Evolutionary conservation across 305 asterid species (phyloP).

Genomic region (Solanum hybrid): DNA sequence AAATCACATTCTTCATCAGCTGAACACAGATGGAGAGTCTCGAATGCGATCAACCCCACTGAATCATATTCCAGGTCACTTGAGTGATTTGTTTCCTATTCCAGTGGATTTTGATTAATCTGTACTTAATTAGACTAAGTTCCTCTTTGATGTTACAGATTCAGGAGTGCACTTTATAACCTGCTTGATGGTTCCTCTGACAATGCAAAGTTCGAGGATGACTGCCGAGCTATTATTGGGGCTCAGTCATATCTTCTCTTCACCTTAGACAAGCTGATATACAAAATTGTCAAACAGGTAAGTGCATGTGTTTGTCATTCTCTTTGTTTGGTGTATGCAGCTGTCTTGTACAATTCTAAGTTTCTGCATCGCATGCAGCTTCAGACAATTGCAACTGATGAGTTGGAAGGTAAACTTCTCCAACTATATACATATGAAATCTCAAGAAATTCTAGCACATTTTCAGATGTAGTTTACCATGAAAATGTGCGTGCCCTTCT

Average conservation of each 20-base stretch:
- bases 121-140: neutral
- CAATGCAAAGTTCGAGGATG: constrained; percentile 86
- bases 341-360: neutral
- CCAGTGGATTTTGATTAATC: neutral
- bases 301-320: neutral
- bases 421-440: constrained; percentile 75
- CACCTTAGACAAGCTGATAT: constrained; percentile 93
- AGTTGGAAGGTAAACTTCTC: constrained; percentile 65
- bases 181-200: constrained; percentile 82
- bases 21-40: constrained; percentile 68
- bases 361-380: constrained; percentile 34
- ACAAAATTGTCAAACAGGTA: constrained; percentile 87
- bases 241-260: constrained; percentile 82
- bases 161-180: constrained; percentile 66
- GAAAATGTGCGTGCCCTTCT: constrained; percentile 65
- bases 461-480: constrained; percentile 56
- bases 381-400: constrained; percentile 64
- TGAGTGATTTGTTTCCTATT: constrained; percentile 2
- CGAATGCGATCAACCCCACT: constrained; percentile 36
- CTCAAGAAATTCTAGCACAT: constrained; percentile 48
- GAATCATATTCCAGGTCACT: constrained; percentile 75
- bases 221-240: constrained; percentile 86
- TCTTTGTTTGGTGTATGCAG: neutral
- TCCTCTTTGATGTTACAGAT: constrained; percentile 36
- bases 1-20: constrained; percentile 61